Evolutionary conservation across 257 asterid genomes (phyloP).

Genomic region (Jacaranda mimosifolia): DNA sequence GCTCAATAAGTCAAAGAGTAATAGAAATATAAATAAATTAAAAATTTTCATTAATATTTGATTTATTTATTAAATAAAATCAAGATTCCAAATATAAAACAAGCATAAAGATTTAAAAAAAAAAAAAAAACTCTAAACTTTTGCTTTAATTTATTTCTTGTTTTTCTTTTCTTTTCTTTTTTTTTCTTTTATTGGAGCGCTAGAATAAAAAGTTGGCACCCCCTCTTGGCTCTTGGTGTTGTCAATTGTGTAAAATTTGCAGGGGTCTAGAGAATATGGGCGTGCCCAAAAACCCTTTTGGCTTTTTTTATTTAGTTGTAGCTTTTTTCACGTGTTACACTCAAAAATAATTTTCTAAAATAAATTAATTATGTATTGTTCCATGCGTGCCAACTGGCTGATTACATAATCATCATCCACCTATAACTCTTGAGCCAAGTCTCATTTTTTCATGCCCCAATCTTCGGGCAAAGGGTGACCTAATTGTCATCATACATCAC

Average conservation of each 20-base stretch:
- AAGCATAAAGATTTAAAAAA: slow-evolving; percentile 11
- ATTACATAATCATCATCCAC: slow-evolving; percentile 37
- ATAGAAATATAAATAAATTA: too few species aligned
- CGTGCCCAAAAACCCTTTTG: slow-evolving; percentile 43
- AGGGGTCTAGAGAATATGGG: slow-evolving; percentile 28
- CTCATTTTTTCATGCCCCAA: slow-evolving; percentile 25
- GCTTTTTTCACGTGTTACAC: slow-evolving; percentile 51
- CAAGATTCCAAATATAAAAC: background rate
- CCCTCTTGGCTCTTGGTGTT: slow-evolving; percentile 34
- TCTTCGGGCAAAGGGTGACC: slow-evolving; percentile 6
- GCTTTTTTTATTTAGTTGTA: slow-evolving; percentile 42
- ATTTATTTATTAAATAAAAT: background rate
- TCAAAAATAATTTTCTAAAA: slow-evolving; percentile 23
- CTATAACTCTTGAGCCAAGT: slow-evolving; percentile 34
- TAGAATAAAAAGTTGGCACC: slow-evolving; percentile 29
- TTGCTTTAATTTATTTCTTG: slow-evolving; percentile 36
- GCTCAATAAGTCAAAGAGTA: too few species aligned
- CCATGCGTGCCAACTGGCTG: slow-evolving; percentile 49
- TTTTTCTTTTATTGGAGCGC: slow-evolving; percentile 38
- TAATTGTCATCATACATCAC: slow-evolving; percentile 2
- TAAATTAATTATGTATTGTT: background rate
- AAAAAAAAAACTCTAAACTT: slow-evolving; percentile 34
- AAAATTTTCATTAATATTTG: too few species aligned
- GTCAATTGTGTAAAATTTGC: slow-evolving; percentile 35
- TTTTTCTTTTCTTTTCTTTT: background rate